Percentiles rank a stretch among this genome's conserved stretches.
These are phyloP conservation scores for Chrysanthemum seticuspe DNA, from an alignment of 129 eudicot genomes.

Conservation along the genomic window DNA sequence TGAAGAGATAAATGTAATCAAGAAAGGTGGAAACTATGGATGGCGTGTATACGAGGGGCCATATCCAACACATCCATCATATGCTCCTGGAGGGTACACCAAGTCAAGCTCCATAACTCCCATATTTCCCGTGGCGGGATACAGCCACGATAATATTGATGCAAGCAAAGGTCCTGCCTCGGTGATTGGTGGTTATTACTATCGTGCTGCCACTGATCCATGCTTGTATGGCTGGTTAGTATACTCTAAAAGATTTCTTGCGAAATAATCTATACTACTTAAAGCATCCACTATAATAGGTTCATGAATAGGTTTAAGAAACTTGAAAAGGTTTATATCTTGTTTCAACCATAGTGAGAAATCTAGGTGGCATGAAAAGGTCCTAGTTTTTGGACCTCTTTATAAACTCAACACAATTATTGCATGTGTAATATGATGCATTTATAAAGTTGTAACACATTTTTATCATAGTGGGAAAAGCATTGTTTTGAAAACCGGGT, in stretches of 20 bases:
- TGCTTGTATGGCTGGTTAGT: conserved; percentile 81
- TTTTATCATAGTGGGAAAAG: too few species aligned
- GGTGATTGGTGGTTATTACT: conserved; percentile 68
- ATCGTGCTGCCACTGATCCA: conserved; percentile 65
- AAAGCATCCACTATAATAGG: too few species aligned
- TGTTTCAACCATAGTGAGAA: too few species aligned
- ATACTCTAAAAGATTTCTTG: neutral
- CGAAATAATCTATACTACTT: too few species aligned
- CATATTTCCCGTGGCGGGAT: conserved; percentile 72
- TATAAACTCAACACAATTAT: too few species aligned
- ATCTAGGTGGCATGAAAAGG: too few species aligned
- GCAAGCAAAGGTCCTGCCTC: conserved; percentile 66
- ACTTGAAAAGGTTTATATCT: too few species aligned
- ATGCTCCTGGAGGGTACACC: conserved; percentile 64
- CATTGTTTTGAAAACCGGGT: too few species aligned
- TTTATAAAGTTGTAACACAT: too few species aligned
- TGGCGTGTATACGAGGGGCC: conserved; percentile 88
- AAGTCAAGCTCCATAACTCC: conserved; percentile 46
- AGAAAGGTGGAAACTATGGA: conserved; percentile 80
- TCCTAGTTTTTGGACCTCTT: too few species aligned
- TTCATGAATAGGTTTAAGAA: too few species aligned
- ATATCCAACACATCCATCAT: conserved; percentile 37
- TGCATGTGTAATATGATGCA: too few species aligned
- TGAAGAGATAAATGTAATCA: conserved; percentile 72
- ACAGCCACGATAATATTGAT: conserved; percentile 58